These are phyloP conservation scores for Rhodosorus marinus DNA, from an alignment of 23 red algal species.

Conservation along the genomic window DNA sequence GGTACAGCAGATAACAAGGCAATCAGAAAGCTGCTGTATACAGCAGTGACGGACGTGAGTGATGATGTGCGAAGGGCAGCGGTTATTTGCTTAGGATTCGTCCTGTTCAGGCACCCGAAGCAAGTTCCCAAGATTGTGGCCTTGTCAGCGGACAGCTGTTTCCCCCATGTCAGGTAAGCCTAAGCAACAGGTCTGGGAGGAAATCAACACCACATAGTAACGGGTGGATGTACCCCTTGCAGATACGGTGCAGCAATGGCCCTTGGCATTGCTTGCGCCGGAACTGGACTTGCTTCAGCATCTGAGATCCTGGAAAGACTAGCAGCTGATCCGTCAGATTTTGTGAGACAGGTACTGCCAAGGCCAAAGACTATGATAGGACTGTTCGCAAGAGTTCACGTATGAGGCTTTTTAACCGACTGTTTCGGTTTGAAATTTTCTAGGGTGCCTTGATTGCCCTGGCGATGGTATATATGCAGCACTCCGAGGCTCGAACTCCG, in stretches of 20 bases:
- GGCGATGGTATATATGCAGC: conserved; percentile 78
- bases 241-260: conserved; percentile 93
- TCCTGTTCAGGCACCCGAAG: conserved; percentile 59
- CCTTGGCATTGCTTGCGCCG: conserved; percentile 78
- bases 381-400: too few species aligned
- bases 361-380: too few species aligned
- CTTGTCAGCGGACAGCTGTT: conserved; percentile 77
- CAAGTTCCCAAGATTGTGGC: conserved; percentile 59
- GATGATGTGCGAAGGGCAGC: conserved; percentile 95
- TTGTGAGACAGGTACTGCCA: conserved; percentile 96
- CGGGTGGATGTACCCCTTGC: not conserved
- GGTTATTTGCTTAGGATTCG: conserved; percentile 74
- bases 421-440: too few species aligned
- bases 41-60: conserved; percentile 80
- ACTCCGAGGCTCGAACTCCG: conserved; percentile 39
- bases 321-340: conserved; percentile 58
- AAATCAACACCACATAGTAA: not conserved
- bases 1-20: conserved; percentile 84
- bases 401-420: too few species aligned
- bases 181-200: too few species aligned
- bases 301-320: conserved; percentile 71
- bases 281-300: conserved; percentile 62
- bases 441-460: conserved; percentile 84
- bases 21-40: conserved; percentile 61
- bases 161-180: conserved; percentile 86